Conservation (phyloP, 108 stramenopile species). For the Bacterosira constricta region DNA sequence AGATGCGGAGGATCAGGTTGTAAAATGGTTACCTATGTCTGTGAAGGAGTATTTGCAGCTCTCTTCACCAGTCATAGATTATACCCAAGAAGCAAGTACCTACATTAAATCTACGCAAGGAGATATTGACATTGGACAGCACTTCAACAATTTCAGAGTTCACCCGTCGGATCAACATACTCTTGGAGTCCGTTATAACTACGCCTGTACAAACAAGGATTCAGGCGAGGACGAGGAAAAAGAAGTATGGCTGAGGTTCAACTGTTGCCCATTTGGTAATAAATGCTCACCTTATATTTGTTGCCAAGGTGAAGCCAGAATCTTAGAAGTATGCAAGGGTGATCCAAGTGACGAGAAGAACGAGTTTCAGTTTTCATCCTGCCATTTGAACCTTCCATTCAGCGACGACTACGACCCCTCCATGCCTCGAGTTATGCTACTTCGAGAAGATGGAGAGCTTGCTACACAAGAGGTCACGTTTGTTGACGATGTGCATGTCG, state of each 20-base stretch:
- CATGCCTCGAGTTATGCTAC: background rate
- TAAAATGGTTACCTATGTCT: too few relatives aligned
- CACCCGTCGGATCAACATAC: constrained; percentile 2
- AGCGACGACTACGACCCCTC: too few relatives aligned
- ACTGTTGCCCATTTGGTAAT: too few relatives aligned
- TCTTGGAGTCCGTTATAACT: constrained; percentile 4
- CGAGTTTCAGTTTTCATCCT: too few relatives aligned
- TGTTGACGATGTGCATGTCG: constrained; percentile 1
- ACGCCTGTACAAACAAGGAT: constrained; percentile 3
- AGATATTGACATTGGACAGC: background rate
- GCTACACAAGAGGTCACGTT: background rate
- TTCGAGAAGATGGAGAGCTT: too few relatives aligned
- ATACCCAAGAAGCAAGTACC: background rate
- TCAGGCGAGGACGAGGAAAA: background rate
- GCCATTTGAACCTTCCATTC: too few relatives aligned
- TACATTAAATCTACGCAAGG: too few relatives aligned
- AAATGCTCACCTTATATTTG: constrained; percentile 5
- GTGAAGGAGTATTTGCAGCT: background rate
- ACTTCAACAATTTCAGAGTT: too few relatives aligned
- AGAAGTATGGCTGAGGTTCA: background rate
- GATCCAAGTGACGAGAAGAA: too few relatives aligned
- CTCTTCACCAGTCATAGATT: background rate
- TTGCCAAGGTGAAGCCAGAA: background rate
- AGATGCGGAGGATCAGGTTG: too few relatives aligned
- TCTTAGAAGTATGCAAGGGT: background rate